phyloP scores from a whole-genome alignment of 2,329 filamentous ascomycete species.

The Ophiostoma quercus region DNA sequence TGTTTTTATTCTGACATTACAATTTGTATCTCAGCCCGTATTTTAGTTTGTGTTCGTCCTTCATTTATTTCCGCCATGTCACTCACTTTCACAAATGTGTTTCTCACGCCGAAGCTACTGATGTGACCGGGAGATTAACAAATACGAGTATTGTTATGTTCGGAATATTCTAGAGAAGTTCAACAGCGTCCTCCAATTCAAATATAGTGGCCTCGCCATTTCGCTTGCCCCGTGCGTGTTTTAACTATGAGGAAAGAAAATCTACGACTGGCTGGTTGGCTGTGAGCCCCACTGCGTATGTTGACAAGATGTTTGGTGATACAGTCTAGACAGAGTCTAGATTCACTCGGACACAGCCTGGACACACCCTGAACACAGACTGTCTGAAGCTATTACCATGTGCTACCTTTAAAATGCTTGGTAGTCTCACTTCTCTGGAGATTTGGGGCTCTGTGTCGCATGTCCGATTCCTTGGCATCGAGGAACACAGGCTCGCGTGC shows the following conservation, averaged over 20 bases:
- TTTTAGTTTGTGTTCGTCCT: no score
- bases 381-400: background rate
- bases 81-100: no score
- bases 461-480: background rate
- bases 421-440: background rate
- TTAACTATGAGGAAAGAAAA: background rate
- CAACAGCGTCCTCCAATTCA: background rate
- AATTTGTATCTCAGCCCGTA: no score
- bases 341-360: background rate
- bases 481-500: background rate
- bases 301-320: background rate
- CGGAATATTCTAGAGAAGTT: background rate
- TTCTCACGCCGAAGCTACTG: background rate
- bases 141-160: background rate
- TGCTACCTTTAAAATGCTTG: background rate
- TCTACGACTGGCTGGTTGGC: background rate
- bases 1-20: no score
- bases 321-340: background rate
- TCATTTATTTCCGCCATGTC: no score
- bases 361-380: background rate
- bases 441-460: conserved; percentile 1
- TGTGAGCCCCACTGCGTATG: background rate
- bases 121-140: background rate
- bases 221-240: background rate
- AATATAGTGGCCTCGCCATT: conserved; percentile 1